Evolutionary conservation across 345 rosid genomes (phyloP), one percentile per base, ranked within the genome.

Genomic region (Acer saccharum): DNA sequence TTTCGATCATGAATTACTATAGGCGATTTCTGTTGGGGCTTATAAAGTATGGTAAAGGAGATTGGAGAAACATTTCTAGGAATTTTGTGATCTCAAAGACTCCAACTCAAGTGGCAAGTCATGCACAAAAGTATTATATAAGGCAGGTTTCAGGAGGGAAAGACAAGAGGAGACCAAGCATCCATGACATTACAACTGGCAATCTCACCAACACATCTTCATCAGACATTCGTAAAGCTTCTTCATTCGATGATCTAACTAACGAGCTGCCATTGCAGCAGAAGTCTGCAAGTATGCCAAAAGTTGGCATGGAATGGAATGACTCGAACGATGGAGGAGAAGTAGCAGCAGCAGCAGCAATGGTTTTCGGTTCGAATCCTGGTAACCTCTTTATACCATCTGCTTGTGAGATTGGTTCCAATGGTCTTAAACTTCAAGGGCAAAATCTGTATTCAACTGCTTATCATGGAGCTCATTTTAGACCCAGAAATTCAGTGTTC

Each of bases 101-200:
- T 1, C 97, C 99, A 21, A 94, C 98, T 29, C 99, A 96, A 83
- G 99, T 96, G 6, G 99, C 99, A 12, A 96, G 98, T 86, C 99
- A 96, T 77, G 99, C 99, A 13, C 99, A 96, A 79, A 96, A 96
- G 84, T 96, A 96, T 84, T 96, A 91, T 77, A 94, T 91, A 41
- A 86, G 99, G 82, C 97, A 96, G 78, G 89, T 86, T 63, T 86
- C 99, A 1, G 96, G 92, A 60, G 89, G 88, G 67, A 95, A 92
- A 77, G 97, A 95, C 43, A 92, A 94, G 85, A 89, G 93, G 72
- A 81, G 99, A 75, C 98, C 99, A 50, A 95, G 99, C 86, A 95
- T 93, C 77, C 98, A 95, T 77, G 99, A 95, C 83, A 93, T 90
- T 63, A 93, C 97, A 4, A 91, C 93, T 46, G 71, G 39, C 10